Percentiles rank a stretch among this genome's conserved stretches.
Evolutionary conservation across 495 filamentous ascomycete genomes (phyloP).

Genomic region (Aspergillus olivimuriae): DNA sequence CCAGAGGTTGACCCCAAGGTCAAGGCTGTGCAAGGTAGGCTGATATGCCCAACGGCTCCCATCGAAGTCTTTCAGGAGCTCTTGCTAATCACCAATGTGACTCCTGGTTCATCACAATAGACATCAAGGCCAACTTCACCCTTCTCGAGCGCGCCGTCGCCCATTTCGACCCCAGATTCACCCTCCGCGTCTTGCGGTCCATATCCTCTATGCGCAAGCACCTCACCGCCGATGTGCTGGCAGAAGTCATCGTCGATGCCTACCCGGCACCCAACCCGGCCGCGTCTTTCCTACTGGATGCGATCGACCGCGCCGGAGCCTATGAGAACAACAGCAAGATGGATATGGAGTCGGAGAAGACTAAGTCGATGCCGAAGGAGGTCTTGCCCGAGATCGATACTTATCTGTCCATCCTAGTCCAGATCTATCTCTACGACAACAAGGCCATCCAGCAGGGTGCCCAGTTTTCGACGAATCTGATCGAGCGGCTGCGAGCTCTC

Average conservation of each 20-base stretch:
- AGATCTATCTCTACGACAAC: constrained; percentile 83
- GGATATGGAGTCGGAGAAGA: constrained; percentile 67
- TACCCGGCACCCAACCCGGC: constrained; percentile 60
- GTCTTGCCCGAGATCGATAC: constrained; percentile 84
- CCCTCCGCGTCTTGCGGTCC: constrained; percentile 84
- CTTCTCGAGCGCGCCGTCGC: constrained; percentile 87
- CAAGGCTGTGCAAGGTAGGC: constrained; percentile 61
- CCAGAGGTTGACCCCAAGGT: constrained; percentile 51
- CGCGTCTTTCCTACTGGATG: constrained; percentile 62
- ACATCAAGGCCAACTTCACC: constrained; percentile 89
- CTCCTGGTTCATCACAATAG: constrained; percentile 48
- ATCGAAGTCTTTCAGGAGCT: neutral
- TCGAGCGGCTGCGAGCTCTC: constrained; percentile 75
- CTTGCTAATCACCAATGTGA: too few relatives aligned
- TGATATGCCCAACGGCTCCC: constrained; percentile 7
- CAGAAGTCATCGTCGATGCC: constrained; percentile 73
- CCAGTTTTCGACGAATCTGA: constrained; percentile 73
- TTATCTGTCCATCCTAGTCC: constrained; percentile 81
- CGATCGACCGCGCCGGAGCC: constrained; percentile 58
- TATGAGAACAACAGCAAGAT: constrained; percentile 58
- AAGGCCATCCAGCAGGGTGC: constrained; percentile 73
- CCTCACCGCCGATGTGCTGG: constrained; percentile 72
- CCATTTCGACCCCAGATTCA: constrained; percentile 92
- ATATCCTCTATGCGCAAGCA: constrained; percentile 93
- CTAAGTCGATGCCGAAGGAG: constrained; percentile 50